These are phyloP conservation scores for Coccomyxa sp. DNA, from an alignment of 139 green algal species.

Conservation along the genomic window DNA sequence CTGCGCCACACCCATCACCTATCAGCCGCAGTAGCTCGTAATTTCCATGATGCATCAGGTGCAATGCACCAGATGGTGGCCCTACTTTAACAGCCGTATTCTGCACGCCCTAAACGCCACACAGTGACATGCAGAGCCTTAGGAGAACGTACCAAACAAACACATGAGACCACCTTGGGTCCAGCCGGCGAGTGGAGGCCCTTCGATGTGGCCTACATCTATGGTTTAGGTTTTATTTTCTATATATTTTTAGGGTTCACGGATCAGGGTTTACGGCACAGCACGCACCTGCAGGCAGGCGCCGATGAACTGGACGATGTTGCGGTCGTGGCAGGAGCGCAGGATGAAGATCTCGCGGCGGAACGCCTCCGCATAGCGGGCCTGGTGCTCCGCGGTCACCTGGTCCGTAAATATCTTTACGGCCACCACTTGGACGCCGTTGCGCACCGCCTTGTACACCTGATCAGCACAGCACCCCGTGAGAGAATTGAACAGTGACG, in stretches of 20 bases:
- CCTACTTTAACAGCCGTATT: too few relatives aligned
- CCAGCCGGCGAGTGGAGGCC: too few relatives aligned
- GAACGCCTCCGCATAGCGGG: neutral
- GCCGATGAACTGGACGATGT: slow-evolving; percentile 43
- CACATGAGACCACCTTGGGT: too few relatives aligned
- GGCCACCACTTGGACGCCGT: slow-evolving; percentile 30
- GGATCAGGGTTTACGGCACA: too few relatives aligned
- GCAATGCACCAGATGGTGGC: neutral
- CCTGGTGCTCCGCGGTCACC: neutral
- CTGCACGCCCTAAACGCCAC: neutral
- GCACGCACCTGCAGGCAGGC: neutral
- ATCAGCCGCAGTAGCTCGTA: neutral
- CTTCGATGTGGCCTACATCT: too few relatives aligned
- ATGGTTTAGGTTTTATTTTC: too few relatives aligned
- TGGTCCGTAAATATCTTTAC: slow-evolving; percentile 20
- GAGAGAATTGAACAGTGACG: too few relatives aligned
- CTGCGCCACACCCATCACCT: neutral
- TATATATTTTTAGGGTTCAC: too few relatives aligned
- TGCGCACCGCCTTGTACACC: slow-evolving; percentile 35
- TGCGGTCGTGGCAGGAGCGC: slow-evolving; percentile 39
- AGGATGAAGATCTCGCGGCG: slow-evolving; percentile 38
- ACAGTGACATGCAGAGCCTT: too few relatives aligned
- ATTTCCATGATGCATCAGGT: neutral
- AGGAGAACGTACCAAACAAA: too few relatives aligned
- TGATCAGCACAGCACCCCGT: neutral